A percentile compares a stretch with the other conserved stretches of the same genome.
These are phyloP conservation scores for Dendrobium catenatum DNA, from an alignment of 106 monocot species.

Conservation along the genomic window DNA sequence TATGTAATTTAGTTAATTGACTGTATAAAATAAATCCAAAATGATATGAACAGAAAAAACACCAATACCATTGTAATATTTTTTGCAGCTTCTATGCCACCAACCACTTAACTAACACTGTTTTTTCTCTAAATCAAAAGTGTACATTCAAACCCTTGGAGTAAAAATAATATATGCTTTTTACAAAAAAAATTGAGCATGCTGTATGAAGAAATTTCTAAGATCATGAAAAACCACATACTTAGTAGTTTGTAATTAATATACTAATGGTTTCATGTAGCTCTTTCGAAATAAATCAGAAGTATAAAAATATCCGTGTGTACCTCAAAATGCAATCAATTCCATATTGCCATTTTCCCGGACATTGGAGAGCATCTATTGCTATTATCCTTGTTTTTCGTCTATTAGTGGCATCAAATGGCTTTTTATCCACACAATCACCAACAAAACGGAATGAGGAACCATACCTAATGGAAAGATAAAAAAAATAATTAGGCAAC, in stretches of 20 bases:
- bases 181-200: not conserved
- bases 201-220: not conserved
- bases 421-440: slow-evolving; percentile 59
- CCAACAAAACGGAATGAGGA: slow-evolving; percentile 74
- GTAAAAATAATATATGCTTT: too few species aligned
- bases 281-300: not conserved
- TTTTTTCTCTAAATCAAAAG: too few species aligned
- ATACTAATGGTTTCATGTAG: not conserved
- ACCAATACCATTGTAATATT: too few species aligned
- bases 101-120: too few species aligned
- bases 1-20: too few species aligned
- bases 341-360: slow-evolving; percentile 64
- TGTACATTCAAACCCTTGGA: too few species aligned
- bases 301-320: not conserved
- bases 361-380: slow-evolving; percentile 75
- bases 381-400: slow-evolving; percentile 69
- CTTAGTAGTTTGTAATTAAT: not conserved
- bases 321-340: slow-evolving; percentile 65
- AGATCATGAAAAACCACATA: not conserved
- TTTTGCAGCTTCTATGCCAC: too few species aligned
- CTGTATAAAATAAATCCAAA: too few species aligned
- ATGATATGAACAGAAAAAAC: too few species aligned
- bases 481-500: not conserved
- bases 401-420: slow-evolving; percentile 53
- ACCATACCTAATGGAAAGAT: slow-evolving; percentile 48